Evolutionary conservation across 202 grass and related monocot genomes (phyloP).

Genomic region (Musa balbisiana): DNA sequence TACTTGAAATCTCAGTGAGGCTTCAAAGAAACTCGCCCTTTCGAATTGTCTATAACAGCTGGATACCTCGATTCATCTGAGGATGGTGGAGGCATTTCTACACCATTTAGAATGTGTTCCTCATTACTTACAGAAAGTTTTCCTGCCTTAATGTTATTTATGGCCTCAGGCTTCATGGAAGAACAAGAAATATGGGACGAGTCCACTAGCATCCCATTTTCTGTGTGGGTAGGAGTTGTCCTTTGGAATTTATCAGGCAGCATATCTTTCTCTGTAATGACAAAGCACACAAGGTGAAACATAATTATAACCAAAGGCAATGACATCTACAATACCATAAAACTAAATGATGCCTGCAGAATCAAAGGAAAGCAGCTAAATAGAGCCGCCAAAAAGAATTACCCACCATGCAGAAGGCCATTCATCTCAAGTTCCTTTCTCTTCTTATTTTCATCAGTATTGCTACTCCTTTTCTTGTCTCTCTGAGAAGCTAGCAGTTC

Average conservation of each 20-base stretch:
- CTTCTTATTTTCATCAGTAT: constrained; percentile 47
- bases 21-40: constrained; percentile 25
- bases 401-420: constrained; percentile 56
- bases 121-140: constrained; percentile 23
- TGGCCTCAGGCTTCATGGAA: constrained; percentile 42
- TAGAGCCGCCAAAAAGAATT: neutral
- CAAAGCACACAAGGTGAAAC: constrained; percentile 49
- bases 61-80: constrained; percentile 16
- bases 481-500: constrained; percentile 25
- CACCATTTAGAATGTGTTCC: constrained; percentile 56
- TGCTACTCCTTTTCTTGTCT: constrained; percentile 25
- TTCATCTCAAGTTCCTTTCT: constrained; percentile 56
- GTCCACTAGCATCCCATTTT: constrained; percentile 38
- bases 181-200: constrained; percentile 41
- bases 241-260: constrained; percentile 51
- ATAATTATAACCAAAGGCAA: constrained; percentile 28
- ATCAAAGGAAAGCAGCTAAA: constrained; percentile 17
- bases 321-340: constrained; percentile 36
- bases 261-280: constrained; percentile 53
- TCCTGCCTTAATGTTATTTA: constrained; percentile 40
- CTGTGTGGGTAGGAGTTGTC: constrained; percentile 43
- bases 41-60: constrained; percentile 20
- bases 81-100: constrained; percentile 33
- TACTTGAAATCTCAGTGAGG: constrained; percentile 48
- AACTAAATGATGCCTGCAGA: constrained; percentile 27